Evolutionary conservation across 139 green algal species (phyloP).

Genomic region (Coelastrella sp.): DNA sequence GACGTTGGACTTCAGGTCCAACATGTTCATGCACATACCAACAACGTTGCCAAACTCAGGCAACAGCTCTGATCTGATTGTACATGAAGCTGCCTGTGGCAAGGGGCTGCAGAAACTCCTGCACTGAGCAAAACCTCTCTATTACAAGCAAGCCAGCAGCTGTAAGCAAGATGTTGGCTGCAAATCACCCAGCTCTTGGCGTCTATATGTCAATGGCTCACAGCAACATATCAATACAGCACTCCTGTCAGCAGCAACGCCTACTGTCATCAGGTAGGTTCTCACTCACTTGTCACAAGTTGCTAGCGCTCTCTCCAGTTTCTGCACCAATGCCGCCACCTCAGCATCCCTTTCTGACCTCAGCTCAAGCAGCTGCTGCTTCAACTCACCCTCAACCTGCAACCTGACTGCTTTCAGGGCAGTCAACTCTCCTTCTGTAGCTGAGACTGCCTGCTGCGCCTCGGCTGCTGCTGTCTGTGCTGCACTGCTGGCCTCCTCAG

Average conservation of each 20-base stretch:
- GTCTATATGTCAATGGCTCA: no score
- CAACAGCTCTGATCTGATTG: no score
- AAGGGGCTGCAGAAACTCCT: no score
- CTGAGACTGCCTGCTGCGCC: slow-evolving; percentile 38
- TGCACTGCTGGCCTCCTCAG: slow-evolving; percentile 18
- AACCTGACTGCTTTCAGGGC: slow-evolving; percentile 16
- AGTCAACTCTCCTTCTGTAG: slow-evolving; percentile 44
- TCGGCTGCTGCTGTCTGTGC: slow-evolving; percentile 38
- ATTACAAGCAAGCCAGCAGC: no score
- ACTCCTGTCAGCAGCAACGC: no score
- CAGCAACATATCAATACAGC: no score
- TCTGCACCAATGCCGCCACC: slow-evolving; percentile 46
- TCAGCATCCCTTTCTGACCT: slow-evolving; percentile 57
- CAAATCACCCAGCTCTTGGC: no score
- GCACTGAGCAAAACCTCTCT: no score
- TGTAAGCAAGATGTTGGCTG: no score
- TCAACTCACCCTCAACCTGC: slow-evolving; percentile 46
- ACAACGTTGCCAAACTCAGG: no score
- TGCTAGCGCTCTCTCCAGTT: slow-evolving; percentile 54
- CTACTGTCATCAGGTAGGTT: no score
- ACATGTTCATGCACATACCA: background rate
- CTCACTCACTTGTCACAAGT: slow-evolving; percentile 27
- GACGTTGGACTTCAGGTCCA: background rate
- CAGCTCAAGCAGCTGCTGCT: slow-evolving; percentile 54
- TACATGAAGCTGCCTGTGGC: no score